These are phyloP conservation scores for Thyridium curvatum DNA, from an alignment of 2,329 filamentous ascomycete genomes.

Conservation along the genomic window DNA sequence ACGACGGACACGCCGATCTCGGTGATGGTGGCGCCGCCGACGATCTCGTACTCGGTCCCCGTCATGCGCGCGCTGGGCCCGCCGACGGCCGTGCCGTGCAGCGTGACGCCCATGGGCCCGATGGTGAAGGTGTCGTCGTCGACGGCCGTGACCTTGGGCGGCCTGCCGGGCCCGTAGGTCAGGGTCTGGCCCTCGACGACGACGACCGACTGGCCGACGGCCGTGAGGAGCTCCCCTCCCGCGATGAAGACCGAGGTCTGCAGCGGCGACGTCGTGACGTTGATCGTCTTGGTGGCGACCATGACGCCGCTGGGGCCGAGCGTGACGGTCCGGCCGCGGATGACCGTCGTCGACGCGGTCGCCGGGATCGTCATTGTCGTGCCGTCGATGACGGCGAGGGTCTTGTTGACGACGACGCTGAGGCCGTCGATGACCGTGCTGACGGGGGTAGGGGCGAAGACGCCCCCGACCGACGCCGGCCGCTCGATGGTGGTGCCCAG, in stretches of 20 bases:
- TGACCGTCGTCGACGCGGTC: slow-evolving; percentile 25
- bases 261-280: slow-evolving; percentile 21
- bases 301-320: slow-evolving; percentile 22
- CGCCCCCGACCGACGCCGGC: slow-evolving; percentile 22
- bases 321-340: slow-evolving; percentile 24
- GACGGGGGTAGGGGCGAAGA: slow-evolving; percentile 26
- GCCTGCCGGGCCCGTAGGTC: slow-evolving; percentile 34
- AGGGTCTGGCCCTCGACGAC: slow-evolving; percentile 32
- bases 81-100: slow-evolving; percentile 35
- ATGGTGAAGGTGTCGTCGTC: slow-evolving; percentile 46
- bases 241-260: slow-evolving; percentile 37
- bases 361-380: slow-evolving; percentile 34
- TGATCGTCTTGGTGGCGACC: slow-evolving; percentile 30
- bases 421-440: slow-evolving; percentile 31
- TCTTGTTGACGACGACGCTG: slow-evolving; percentile 32
- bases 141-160: slow-evolving; percentile 29
- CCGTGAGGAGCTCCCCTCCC: slow-evolving; percentile 36
- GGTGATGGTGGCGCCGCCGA: slow-evolving; percentile 47
- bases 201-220: slow-evolving; percentile 36
- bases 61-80: slow-evolving; percentile 26
- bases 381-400: slow-evolving; percentile 33
- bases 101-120: slow-evolving; percentile 35
- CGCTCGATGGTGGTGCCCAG: slow-evolving; percentile 36
- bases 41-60: slow-evolving; percentile 36
- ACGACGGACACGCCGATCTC: slow-evolving; percentile 40